Base-by-base conservation (phyloP, 2,329 filamentous ascomycete species). In the Neodidymelliopsis sp. region DNA sequence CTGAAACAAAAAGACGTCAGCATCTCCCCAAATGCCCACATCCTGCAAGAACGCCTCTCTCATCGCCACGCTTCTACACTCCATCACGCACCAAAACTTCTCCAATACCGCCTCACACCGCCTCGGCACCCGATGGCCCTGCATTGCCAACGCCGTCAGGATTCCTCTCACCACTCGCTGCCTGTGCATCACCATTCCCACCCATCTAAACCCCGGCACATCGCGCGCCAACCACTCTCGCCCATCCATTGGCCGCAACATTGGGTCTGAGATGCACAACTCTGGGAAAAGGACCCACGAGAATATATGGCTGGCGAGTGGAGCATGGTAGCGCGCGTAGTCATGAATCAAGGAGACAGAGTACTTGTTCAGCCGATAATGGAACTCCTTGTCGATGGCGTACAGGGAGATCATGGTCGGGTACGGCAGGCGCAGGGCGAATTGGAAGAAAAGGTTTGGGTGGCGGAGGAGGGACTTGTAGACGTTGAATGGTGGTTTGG, bases 41-140 rank as follows among this genome's bases (percentile, higher is more conserved):
- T 83, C 83, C 22, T 75, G 75, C 4, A 90, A 68, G 5, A 87
- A 74, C 2, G 74, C 75, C 5, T 78, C 70, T 1, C 90, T 83
- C 11, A 80, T 74, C 0, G 56, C 60, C 38, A 79, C 86, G 11
- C 83, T 84, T 0, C 82, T 74, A 4, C 86, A 74, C 62, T 91
- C 88, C 76, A 91, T 84, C 24, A 89, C 64, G 40, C 88, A 79
- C 90, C 90, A 94, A 13, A 90, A 75, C 63, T 89, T 88, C 61
- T 64, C 64, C 18, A 74, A 18, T 74, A 51, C 83, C 78, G 25
- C 78, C 78, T 28, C 76, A 74, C 56, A 87, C 75, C 9, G 86
- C 79, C 13, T 19, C 0, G 68, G 68, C 1, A 72, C 54, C 0
- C 61, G 49, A 79, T 73, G 3, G 84, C 78, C 81, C 77, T 81